Evolutionary conservation across 176 grass and related monocot genomes (phyloP).

Genomic region (Triticum timopheevii): DNA sequence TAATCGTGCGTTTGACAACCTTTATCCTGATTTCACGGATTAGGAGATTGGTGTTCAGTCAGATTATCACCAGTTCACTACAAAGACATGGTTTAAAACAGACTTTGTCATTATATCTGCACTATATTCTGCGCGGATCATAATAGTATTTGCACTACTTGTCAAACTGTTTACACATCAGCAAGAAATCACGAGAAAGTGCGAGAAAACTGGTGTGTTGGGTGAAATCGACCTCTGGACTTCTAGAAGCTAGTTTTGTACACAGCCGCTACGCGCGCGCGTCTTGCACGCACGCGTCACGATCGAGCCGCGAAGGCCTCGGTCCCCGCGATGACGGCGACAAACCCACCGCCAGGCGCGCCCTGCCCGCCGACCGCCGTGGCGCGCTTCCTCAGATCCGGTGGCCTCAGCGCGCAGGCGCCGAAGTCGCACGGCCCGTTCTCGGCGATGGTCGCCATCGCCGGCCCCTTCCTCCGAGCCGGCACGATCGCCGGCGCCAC

Average conservation of each 20-base stretch:
- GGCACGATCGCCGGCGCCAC: not conserved
- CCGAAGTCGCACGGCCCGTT: conserved; percentile 47
- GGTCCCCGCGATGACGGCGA: not conserved
- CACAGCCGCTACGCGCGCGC: not conserved
- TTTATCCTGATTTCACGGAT: too few relatives aligned
- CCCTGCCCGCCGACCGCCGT: too few relatives aligned
- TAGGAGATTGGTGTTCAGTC: too few relatives aligned
- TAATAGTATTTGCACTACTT: not conserved
- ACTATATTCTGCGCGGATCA: not conserved
- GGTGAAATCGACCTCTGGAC: not conserved
- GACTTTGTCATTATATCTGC: not conserved
- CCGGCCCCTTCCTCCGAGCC: conserved; percentile 14
- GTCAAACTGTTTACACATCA: not conserved
- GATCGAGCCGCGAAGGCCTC: not conserved
- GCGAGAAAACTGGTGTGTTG: not conserved
- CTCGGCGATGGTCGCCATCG: conserved; percentile 52
- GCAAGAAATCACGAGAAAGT: not conserved
- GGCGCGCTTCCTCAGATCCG: not conserved
- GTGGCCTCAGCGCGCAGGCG: not conserved
- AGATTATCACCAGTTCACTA: too few relatives aligned
- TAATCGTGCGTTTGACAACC: too few relatives aligned
- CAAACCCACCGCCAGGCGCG: conserved; percentile 1
- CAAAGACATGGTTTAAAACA: not conserved
- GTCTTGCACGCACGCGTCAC: not conserved
- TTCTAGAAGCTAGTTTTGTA: not conserved